Conservation (phyloP, 1,284 basidiomycete species). For the Tylopilus sp. region DNA sequence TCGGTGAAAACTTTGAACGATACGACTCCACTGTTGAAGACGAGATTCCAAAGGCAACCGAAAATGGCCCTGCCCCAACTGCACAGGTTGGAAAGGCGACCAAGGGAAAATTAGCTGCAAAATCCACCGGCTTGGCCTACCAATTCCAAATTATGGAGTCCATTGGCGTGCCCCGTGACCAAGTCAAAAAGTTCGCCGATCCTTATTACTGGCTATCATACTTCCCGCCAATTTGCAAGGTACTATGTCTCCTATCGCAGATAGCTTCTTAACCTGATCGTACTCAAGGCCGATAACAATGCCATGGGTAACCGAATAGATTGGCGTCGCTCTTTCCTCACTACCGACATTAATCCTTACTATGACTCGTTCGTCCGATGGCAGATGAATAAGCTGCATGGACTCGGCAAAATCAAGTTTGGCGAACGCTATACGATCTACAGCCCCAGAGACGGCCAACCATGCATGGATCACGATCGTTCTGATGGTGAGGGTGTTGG, state of each 20-base stretch:
- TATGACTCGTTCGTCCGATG: constrained; percentile 98
- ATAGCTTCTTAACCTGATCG: constrained; percentile 15
- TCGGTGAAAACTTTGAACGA: constrained; percentile 90
- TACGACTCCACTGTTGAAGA: constrained; percentile 68
- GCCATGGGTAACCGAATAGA: constrained; percentile 95
- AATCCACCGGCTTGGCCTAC: constrained; percentile 94
- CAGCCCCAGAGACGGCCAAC: constrained; percentile 99
- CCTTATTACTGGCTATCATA: constrained; percentile 93
- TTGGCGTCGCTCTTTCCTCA: constrained; percentile 97
- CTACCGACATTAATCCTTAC: constrained; percentile 97
- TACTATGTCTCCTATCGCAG: constrained; percentile 48
- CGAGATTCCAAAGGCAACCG: constrained; percentile 54
- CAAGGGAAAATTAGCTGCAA: constrained; percentile 96
- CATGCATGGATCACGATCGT: constrained; percentile 99
- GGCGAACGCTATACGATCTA: constrained; percentile 99
- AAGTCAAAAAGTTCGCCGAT: constrained; percentile 98
- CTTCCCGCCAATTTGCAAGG: constrained; percentile 96
- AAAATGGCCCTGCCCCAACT: constrained; percentile 47
- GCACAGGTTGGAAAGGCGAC: constrained; percentile 85
- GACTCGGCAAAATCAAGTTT: constrained; percentile 93
- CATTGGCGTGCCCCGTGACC: constrained; percentile 87
- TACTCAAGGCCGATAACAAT: constrained; percentile 79
- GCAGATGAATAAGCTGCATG: constrained; percentile 96
- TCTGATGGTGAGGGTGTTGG: constrained; percentile 95
- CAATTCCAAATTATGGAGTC: constrained; percentile 99